phyloP scores from a whole-genome alignment of 805 yeast genomes.

The Millerozyma miso region DNA sequence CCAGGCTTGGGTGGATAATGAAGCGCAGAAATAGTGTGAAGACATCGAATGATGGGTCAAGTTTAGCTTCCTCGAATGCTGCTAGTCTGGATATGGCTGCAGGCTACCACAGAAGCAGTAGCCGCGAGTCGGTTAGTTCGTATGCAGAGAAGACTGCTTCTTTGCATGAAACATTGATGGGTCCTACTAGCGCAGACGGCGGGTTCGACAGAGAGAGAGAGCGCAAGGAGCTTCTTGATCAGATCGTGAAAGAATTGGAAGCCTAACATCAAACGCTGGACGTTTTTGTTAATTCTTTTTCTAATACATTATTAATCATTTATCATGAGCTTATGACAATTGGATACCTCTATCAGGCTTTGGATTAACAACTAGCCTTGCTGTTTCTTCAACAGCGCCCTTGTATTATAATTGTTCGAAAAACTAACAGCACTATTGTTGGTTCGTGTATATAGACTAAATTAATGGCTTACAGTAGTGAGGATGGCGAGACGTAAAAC shows the following conservation, averaged over 20 bases:
- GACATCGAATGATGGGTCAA: not conserved
- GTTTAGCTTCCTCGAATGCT: not conserved
- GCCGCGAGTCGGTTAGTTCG: not conserved
- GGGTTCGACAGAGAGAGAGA: not conserved
- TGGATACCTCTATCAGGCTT: too few species aligned
- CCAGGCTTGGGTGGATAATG: not conserved
- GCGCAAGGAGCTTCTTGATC: not conserved
- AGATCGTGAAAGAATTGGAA: not conserved
- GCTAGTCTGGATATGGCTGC: not conserved
- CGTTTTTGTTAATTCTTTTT: too few species aligned
- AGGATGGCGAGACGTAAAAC: too few species aligned
- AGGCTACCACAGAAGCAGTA: not conserved
- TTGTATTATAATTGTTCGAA: too few species aligned
- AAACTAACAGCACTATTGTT: too few species aligned
- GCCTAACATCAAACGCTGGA: not conserved
- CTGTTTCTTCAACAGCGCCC: too few species aligned
- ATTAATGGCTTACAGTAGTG: too few species aligned
- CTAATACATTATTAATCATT: too few species aligned
- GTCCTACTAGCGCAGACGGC: not conserved
- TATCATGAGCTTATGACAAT: too few species aligned
- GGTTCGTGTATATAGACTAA: too few species aligned
- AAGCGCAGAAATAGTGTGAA: not conserved
- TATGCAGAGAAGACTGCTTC: not conserved
- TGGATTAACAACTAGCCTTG: too few species aligned
- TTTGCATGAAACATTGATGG: not conserved